phyloP scores from a whole-genome alignment of 805 yeast genomes.

The Suhomyces canberraensis region DNA sequence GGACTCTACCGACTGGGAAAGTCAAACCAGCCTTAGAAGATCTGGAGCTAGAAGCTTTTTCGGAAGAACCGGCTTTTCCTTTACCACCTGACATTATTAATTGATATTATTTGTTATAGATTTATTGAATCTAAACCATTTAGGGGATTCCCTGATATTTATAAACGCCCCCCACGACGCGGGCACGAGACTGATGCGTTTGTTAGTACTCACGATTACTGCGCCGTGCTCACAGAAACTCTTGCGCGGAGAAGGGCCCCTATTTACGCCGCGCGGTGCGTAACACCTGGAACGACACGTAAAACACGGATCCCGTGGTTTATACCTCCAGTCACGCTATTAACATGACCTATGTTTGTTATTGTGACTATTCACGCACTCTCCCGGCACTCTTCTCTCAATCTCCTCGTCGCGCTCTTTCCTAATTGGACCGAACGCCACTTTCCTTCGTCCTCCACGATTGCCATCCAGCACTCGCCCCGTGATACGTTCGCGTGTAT shows the following conservation, averaged over 20 bases:
- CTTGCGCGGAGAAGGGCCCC: constrained; percentile 2
- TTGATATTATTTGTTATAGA: constrained; percentile 1
- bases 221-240: constrained; percentile 1
- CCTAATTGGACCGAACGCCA: not conserved
- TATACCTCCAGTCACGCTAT: not conserved
- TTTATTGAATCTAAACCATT: not conserved
- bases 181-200: constrained; percentile 2
- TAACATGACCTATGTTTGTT: constrained; percentile 1
- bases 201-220: constrained; percentile 1
- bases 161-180: constrained; percentile 4
- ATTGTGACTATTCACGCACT: not conserved
- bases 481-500: constrained; percentile 4
- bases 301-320: not conserved
- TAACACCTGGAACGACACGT: constrained; percentile 1
- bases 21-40: constrained; percentile 49
- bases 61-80: constrained; percentile 45
- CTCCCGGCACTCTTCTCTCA: constrained; percentile 3
- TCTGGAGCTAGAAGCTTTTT: constrained; percentile 49
- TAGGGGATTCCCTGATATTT: constrained; percentile 3
- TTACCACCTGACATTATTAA: constrained; percentile 17
- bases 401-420: not conserved
- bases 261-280: constrained; percentile 4
- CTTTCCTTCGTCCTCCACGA: constrained; percentile 4
- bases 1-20: constrained; percentile 51
- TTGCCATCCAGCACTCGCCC: not conserved